Conservation (phyloP, 768 basidiomycete species). For the Russula ochroleuca region DNA sequence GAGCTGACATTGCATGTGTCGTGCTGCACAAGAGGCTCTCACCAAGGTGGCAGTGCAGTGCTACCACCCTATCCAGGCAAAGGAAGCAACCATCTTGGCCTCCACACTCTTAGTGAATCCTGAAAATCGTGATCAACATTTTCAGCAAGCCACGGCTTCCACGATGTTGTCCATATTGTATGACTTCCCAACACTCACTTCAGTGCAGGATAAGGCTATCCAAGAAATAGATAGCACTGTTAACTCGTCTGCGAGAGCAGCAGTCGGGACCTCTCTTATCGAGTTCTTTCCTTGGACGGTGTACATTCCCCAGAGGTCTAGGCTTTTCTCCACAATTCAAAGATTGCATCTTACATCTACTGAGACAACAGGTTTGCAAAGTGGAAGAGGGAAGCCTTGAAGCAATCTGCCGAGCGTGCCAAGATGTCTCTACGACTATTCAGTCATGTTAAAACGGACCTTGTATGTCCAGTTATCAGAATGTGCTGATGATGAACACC, state of each 20-base stretch:
- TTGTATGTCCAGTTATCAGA: not conserved
- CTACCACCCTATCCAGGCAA: not conserved
- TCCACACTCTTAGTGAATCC: not conserved
- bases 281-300: not conserved
- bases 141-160: constrained; percentile 8
- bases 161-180: constrained; percentile 19
- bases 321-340: not conserved
- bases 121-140: not conserved
- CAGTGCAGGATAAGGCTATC: not conserved
- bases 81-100: not conserved
- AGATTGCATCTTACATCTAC: not conserved
- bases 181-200: not conserved
- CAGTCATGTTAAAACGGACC: not conserved
- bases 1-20: not conserved
- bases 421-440: not conserved
- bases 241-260: not conserved
- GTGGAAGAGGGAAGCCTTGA: not conserved
- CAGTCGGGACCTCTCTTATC: not conserved
- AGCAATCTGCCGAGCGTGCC: not conserved
- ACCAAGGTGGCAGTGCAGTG: not conserved
- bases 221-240: not conserved
- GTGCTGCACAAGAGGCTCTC: not conserved
- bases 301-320: not conserved
- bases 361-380: not conserved
- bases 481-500: not conserved